Evolutionary conservation across 257 asterid species (phyloP).

Genomic region (Fraxinus excelsior): DNA sequence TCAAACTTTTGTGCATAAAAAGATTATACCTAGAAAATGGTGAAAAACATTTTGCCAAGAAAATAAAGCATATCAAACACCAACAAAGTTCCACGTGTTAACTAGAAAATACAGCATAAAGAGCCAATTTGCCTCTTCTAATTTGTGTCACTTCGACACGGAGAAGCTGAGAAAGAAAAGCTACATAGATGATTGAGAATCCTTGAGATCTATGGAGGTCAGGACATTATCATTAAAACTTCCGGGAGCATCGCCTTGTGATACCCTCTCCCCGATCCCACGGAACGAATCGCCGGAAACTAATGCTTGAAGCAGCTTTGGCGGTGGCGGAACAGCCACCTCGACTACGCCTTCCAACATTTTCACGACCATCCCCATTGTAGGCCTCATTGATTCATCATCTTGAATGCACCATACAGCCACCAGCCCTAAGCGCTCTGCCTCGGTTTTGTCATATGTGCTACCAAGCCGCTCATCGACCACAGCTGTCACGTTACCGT

Average conservation of each 20-base stretch:
- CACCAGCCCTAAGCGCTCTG: slow-evolving; percentile 49
- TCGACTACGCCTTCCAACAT: slow-evolving; percentile 90
- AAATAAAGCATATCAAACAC: too few species aligned
- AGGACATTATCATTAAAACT: slow-evolving; percentile 34
- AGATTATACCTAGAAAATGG: too few species aligned
- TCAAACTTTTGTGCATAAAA: too few species aligned
- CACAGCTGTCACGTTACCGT: slow-evolving; percentile 53
- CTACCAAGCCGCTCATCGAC: slow-evolving; percentile 59
- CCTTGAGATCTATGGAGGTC: slow-evolving; percentile 36
- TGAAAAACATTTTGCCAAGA: too few species aligned
- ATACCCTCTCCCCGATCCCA: slow-evolving; percentile 44
- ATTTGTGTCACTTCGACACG: not conserved
- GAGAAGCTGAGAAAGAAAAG: slow-evolving; percentile 6
- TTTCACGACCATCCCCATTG: slow-evolving; percentile 85
- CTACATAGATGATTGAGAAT: slow-evolving; percentile 34
- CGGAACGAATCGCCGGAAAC: slow-evolving; percentile 80
- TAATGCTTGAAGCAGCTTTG: slow-evolving; percentile 79
- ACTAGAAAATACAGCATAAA: not conserved
- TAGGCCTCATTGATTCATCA: slow-evolving; percentile 66
- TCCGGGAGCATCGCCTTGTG: slow-evolving; percentile 26
- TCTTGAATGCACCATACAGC: slow-evolving; percentile 89
- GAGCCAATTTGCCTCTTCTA: slow-evolving; percentile 6
- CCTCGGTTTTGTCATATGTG: slow-evolving; percentile 49
- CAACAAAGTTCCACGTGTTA: too few species aligned
- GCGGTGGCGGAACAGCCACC: slow-evolving; percentile 63